Conservation (phyloP, 2,329 filamentous ascomycete genomes). For the Knoxdaviesia capensis region DNA sequence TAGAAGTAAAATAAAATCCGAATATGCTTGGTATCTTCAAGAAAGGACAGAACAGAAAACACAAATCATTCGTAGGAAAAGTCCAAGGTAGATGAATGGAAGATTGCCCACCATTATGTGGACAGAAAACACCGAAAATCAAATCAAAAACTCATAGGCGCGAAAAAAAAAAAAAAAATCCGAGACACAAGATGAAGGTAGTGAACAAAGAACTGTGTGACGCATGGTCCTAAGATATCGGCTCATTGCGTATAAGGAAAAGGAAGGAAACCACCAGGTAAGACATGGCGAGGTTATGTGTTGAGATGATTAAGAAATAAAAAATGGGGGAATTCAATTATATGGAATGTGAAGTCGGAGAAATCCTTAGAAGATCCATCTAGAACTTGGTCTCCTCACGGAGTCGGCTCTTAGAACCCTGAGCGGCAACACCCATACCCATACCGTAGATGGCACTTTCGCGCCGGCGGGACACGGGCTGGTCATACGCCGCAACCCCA, state of each 20-base stretch:
- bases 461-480: conserved; percentile 23
- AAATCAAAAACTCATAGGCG: background rate
- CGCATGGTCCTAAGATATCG: too few species aligned
- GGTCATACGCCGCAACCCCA: conserved; percentile 13
- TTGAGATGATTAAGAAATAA: background rate
- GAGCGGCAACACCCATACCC: conserved; percentile 22
- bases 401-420: conserved; percentile 30
- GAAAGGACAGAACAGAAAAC: conserved; percentile 3
- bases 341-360: background rate
- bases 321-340: background rate
- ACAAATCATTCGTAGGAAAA: background rate
- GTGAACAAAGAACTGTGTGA: too few species aligned
- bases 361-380: conserved; percentile 5
- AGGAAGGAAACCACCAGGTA: background rate
- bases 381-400: conserved; percentile 32
- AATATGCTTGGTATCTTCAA: background rate
- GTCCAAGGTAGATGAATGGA: too few species aligned
- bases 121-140: conserved; percentile 6
- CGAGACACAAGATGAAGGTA: background rate
- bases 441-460: conserved; percentile 41
- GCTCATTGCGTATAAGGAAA: background rate
- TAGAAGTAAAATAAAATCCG: background rate
- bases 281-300: background rate
- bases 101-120: too few species aligned
- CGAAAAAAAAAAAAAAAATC: background rate